Conservation (phyloP, 1,139 yeast genomes). For the Geotrichum fermentans region DNA sequence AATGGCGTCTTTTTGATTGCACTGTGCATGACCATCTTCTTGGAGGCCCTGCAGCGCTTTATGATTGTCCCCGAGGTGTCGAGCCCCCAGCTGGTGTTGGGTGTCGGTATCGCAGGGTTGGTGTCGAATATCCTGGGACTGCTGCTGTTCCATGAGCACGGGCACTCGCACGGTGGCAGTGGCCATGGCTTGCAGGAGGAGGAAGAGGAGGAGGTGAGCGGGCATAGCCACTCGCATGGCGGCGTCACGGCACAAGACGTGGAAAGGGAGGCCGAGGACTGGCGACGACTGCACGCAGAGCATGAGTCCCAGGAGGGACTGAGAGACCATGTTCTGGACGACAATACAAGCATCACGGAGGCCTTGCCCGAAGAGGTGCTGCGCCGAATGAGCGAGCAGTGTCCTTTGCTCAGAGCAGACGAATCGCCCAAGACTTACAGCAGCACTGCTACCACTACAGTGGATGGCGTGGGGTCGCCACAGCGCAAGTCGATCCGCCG, state of each 20-base stretch:
- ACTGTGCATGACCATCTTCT: constrained; percentile 81
- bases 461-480: not conserved
- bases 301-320: not conserved
- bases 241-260: constrained; percentile 4
- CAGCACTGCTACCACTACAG: constrained; percentile 3
- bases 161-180: constrained; percentile 54
- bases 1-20: constrained; percentile 92
- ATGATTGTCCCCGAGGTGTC: constrained; percentile 72
- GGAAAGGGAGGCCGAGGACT: constrained; percentile 2
- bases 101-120: constrained; percentile 81
- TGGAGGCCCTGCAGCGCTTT: constrained; percentile 89
- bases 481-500: not conserved
- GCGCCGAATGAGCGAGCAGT: constrained; percentile 1
- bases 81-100: constrained; percentile 72
- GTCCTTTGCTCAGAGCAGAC: constrained; percentile 17
- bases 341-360: constrained; percentile 14
- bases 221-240: constrained; percentile 4
- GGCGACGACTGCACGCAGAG: not conserved
- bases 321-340: constrained; percentile 11
- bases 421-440: not conserved
- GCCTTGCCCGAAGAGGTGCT: constrained; percentile 4
- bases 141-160: constrained; percentile 86
- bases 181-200: constrained; percentile 36
- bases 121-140: constrained; percentile 78
- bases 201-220: constrained; percentile 19